Evolutionary conservation across 345 rosid species (phyloP).

Genomic region (Brassica juncea): DNA sequence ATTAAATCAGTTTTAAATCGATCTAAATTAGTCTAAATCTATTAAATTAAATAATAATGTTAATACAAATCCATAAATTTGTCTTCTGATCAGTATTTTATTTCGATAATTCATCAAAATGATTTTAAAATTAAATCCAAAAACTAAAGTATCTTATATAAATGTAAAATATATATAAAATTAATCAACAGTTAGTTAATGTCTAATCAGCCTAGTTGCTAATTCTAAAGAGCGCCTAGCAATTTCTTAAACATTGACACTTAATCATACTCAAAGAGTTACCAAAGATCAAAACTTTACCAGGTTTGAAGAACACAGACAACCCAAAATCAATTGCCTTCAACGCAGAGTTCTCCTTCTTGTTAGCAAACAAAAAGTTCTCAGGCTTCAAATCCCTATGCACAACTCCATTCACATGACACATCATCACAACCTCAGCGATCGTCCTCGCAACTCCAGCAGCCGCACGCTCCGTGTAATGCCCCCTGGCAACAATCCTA

Average conservation of each 20-base stretch:
- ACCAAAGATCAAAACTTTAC: conserved; percentile 37
- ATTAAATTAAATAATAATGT: too few species aligned
- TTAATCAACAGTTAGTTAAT: too few species aligned
- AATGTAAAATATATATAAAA: too few species aligned
- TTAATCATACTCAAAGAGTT: neutral
- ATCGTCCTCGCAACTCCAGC: conserved; percentile 75
- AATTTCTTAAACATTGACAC: too few species aligned
- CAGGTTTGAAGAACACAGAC: conserved; percentile 87
- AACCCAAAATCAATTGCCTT: conserved; percentile 95
- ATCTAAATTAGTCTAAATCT: neutral
- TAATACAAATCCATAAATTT: too few species aligned
- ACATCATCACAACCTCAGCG: conserved; percentile 90
- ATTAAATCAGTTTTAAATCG: too few species aligned
- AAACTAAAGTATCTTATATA: neutral
- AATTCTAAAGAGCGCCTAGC: too few species aligned
- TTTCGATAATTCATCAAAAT: neutral
- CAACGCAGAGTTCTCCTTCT: conserved; percentile 78
- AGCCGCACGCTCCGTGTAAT: conserved; percentile 91
- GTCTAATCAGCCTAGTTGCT: too few species aligned
- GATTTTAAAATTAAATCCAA: neutral
- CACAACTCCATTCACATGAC: conserved; percentile 92
- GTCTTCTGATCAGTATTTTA: too few species aligned
- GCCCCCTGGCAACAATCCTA: conserved; percentile 94
- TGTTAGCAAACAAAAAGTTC: conserved; percentile 88
- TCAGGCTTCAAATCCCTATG: conserved; percentile 96